These are phyloP conservation scores for Syncephalastrum monosporum DNA, from an alignment of 371 early-diverging fungal species.

Conservation along the genomic window DNA sequence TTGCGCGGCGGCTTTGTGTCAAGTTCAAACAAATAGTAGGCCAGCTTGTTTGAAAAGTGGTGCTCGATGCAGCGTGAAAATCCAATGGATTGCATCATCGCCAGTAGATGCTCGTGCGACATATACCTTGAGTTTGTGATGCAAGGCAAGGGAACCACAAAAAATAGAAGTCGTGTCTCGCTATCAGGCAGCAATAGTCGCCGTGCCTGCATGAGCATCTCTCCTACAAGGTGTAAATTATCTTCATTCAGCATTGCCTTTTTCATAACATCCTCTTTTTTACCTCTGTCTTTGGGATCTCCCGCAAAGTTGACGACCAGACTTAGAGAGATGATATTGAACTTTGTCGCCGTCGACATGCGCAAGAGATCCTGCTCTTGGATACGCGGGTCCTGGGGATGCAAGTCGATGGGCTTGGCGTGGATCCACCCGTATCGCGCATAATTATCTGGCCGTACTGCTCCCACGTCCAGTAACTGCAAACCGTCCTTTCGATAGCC, in stretches of 20 bases:
- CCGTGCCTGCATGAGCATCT: slow-evolving; percentile 49
- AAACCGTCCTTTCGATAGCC: slow-evolving; percentile 14
- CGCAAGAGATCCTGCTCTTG: slow-evolving; percentile 78
- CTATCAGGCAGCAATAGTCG: slow-evolving; percentile 27
- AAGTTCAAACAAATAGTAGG: slow-evolving; percentile 68
- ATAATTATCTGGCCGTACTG: slow-evolving; percentile 78
- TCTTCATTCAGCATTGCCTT: neutral
- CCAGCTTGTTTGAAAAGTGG: slow-evolving; percentile 73
- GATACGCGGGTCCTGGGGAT: slow-evolving; percentile 76
- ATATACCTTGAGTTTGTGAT: slow-evolving; percentile 84
- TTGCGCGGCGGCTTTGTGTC: neutral
- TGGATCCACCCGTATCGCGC: slow-evolving; percentile 69
- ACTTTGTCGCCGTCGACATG: slow-evolving; percentile 52
- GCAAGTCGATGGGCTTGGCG: slow-evolving; percentile 79
- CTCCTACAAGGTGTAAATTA: slow-evolving; percentile 19
- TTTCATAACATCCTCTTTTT: no score
- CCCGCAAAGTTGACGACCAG: slow-evolving; percentile 91
- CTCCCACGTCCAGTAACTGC: slow-evolving; percentile 86
- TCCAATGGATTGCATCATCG: slow-evolving; percentile 63
- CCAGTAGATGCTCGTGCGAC: slow-evolving; percentile 65
- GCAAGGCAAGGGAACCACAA: slow-evolving; percentile 85
- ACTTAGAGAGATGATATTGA: slow-evolving; percentile 81
- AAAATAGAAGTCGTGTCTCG: slow-evolving; percentile 61
- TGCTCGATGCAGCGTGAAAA: slow-evolving; percentile 56
- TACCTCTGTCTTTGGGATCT: slow-evolving; percentile 75